A percentile compares a stretch with the other conserved stretches of the same genome.
Conservation (phyloP, 2,329 filamentous ascomycete genomes). For the Penicillium sp. region DNA sequence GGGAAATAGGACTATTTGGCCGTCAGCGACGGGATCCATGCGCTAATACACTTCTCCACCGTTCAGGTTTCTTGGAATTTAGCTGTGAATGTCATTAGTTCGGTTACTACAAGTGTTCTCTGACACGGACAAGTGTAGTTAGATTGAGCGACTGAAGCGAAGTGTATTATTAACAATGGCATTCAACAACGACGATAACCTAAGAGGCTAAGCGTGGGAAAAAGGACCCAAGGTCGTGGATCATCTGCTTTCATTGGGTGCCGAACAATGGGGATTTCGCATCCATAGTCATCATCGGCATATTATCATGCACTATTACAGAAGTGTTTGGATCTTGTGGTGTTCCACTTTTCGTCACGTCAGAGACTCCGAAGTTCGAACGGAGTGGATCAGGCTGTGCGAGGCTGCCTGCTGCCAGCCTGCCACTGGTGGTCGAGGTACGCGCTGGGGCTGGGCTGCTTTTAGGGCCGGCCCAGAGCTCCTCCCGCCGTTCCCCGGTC, state of each 20-base stretch:
- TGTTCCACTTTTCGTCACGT: not conserved
- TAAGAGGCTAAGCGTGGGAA: not conserved
- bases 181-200: not conserved
- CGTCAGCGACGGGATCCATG: not conserved
- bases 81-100: not conserved
- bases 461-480: conserved; percentile 1
- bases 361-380: not conserved
- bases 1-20: conserved; percentile 1
- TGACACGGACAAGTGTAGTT: not conserved
- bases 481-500: not conserved
- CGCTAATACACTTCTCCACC: not conserved
- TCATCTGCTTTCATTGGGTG: not conserved
- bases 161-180: not conserved
- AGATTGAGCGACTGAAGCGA: not conserved
- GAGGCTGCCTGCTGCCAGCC: not conserved
- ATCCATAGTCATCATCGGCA: not conserved
- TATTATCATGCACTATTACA: not conserved
- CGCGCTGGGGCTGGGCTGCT: not conserved
- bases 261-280: not conserved
- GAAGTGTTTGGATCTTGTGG: not conserved
- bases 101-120: not conserved
- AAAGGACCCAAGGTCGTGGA: not conserved
- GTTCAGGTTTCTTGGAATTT: not conserved
- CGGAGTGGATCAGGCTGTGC: not conserved
- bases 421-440: not conserved